Percentiles rank a stretch among this genome's conserved stretches.
Evolutionary conservation across 495 filamentous ascomycete genomes (phyloP).

Genomic region (Cenococcum geophilum): DNA sequence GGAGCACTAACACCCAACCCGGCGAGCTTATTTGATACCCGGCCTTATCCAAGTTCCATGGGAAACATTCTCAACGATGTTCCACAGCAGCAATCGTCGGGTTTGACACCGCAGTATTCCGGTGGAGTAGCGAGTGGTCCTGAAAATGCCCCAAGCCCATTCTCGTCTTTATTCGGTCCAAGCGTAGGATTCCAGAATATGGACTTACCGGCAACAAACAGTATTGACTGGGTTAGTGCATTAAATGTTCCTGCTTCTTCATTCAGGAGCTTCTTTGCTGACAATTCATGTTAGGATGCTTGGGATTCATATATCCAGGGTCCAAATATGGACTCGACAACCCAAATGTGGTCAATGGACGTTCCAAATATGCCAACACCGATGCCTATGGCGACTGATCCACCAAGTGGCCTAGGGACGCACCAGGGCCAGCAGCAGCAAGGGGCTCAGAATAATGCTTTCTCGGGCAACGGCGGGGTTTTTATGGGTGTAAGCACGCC

Average conservation of each 20-base stretch:
- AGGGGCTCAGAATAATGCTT: slow-evolving; percentile 13
- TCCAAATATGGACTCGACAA: slow-evolving; percentile 30
- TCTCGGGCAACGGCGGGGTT: slow-evolving; percentile 19
- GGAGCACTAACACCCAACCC: slow-evolving; percentile 61
- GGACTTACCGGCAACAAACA: slow-evolving; percentile 50
- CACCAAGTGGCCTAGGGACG: not conserved
- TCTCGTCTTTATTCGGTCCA: slow-evolving; percentile 47
- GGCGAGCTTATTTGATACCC: slow-evolving; percentile 35
- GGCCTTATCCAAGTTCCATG: slow-evolving; percentile 38
- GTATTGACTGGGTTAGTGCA: slow-evolving; percentile 71
- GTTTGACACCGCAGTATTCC: slow-evolving; percentile 28
- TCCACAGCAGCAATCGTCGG: slow-evolving; percentile 16
- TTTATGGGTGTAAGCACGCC: slow-evolving; percentile 29
- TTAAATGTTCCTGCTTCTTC: not conserved
- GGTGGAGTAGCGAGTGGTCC: slow-evolving; percentile 10
- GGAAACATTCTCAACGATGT: slow-evolving; percentile 46
- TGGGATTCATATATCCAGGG: slow-evolving; percentile 43
- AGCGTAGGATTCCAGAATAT: slow-evolving; percentile 45
- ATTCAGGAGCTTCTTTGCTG: slow-evolving; percentile 2
- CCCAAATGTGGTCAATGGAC: slow-evolving; percentile 37
- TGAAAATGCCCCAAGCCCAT: slow-evolving; percentile 36
- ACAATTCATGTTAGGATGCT: slow-evolving; percentile 25
- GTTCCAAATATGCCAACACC: slow-evolving; percentile 5
- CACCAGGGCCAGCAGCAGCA: slow-evolving; percentile 4
- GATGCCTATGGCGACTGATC: not conserved